Percentiles rank a stretch among this genome's conserved stretches.
phyloP scores from a whole-genome alignment of 1,284 basidiomycete species.

The Naganishia cerealis region DNA sequence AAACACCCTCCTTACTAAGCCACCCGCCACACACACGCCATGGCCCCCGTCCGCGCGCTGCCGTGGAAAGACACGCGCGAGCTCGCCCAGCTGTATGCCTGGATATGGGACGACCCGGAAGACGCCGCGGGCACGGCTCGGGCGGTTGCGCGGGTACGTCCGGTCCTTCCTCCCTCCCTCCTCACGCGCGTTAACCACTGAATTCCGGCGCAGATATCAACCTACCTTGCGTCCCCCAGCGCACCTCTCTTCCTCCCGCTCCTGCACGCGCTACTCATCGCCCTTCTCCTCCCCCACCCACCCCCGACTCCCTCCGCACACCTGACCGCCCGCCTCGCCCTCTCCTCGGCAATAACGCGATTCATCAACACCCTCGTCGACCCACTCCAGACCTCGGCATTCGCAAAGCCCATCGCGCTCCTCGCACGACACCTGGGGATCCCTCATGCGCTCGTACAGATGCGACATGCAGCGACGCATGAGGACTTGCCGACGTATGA shows the following conservation, averaged over 20 bases:
- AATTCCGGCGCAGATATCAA: too few species aligned
- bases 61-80: slow-evolving; percentile 76
- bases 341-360: slow-evolving; percentile 69
- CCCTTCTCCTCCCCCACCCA: slow-evolving; percentile 60
- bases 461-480: slow-evolving; percentile 92
- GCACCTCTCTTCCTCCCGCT: slow-evolving; percentile 63
- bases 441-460: slow-evolving; percentile 86
- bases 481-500: slow-evolving; percentile 87
- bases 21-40: too few species aligned
- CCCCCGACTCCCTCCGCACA: slow-evolving; percentile 61
- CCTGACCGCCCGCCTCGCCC: slow-evolving; percentile 58
- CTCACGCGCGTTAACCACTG: too few species aligned
- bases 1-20: too few species aligned
- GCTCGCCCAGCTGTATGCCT: slow-evolving; percentile 75
- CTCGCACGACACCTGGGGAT: slow-evolving; percentile 83
- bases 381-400: slow-evolving; percentile 77
- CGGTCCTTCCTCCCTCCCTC: background rate
- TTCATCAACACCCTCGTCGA: slow-evolving; percentile 95
- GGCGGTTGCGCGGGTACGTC: slow-evolving; percentile 70
- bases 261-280: slow-evolving; percentile 65
- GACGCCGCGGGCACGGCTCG: slow-evolving; percentile 61
- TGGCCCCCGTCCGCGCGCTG: slow-evolving; percentile 45
- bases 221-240: slow-evolving; percentile 70
- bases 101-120: slow-evolving; percentile 71
- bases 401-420: slow-evolving; percentile 80